Conservation (phyloP, 2,329 filamentous ascomycete species). For the Botrytis cinerea region DNA sequence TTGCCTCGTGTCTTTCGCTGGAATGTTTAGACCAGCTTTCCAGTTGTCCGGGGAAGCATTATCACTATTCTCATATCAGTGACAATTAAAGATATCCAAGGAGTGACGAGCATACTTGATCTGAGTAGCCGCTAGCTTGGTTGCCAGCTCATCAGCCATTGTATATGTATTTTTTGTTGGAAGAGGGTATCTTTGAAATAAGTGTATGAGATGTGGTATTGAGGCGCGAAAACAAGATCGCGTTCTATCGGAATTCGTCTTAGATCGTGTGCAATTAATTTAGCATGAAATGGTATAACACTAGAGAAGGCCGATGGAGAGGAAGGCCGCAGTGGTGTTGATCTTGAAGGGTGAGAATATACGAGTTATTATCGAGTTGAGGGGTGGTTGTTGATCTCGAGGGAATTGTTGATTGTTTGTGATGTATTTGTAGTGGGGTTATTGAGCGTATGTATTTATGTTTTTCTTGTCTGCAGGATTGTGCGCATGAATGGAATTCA, state of each 20-base stretch:
- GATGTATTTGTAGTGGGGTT: constrained; percentile 17
- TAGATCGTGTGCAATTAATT: constrained; percentile 16
- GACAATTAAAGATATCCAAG: background rate
- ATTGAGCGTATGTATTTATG: background rate
- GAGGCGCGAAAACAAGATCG: constrained; percentile 19
- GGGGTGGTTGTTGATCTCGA: constrained; percentile 21
- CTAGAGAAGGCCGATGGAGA: background rate
- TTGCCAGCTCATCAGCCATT: constrained; percentile 53
- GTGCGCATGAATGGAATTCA: constrained; percentile 31
- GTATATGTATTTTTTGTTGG: constrained; percentile 24
- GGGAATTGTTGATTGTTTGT: constrained; percentile 17
- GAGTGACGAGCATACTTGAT: constrained; percentile 44
- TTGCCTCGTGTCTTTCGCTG: constrained; percentile 72
- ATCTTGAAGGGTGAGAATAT: constrained; percentile 1
- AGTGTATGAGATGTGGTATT: constrained; percentile 10
- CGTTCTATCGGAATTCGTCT: constrained; percentile 22
- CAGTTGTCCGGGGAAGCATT: constrained; percentile 58
- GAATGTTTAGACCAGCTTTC: constrained; percentile 72
- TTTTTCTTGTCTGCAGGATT: constrained; percentile 25
- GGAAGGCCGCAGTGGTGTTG: background rate
- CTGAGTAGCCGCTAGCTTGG: constrained; percentile 57
- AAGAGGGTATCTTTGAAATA: constrained; percentile 8
- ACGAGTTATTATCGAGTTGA: constrained; percentile 21
- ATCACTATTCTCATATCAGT: constrained; percentile 25
- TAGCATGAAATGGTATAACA: constrained; percentile 24